phyloP scores from a whole-genome alignment of 2,329 filamentous ascomycete genomes.

The Lecanicillium sp. region DNA sequence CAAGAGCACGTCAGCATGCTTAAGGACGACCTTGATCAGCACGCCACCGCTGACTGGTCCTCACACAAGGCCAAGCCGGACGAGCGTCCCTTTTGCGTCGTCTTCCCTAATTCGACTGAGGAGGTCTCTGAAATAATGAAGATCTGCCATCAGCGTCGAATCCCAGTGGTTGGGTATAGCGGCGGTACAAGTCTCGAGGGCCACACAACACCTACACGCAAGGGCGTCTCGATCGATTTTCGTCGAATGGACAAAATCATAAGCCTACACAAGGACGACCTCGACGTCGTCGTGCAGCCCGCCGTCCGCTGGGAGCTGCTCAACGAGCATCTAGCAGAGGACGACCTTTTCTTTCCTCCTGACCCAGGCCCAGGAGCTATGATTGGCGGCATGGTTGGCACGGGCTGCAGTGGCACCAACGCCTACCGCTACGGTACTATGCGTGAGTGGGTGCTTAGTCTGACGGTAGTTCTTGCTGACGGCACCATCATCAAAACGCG shows the following conservation, averaged over 20 bases:
- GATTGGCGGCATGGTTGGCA: constrained; percentile 86
- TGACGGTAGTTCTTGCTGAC: constrained; percentile 86
- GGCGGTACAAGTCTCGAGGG: constrained; percentile 88
- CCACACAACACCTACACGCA: constrained; percentile 75
- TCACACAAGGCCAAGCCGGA: constrained; percentile 45
- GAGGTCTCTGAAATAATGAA: constrained; percentile 86
- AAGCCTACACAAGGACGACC: constrained; percentile 67
- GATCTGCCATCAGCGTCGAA: constrained; percentile 71
- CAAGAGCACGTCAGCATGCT: constrained; percentile 59
- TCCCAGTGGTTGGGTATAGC: constrained; percentile 82
- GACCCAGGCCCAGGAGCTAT: constrained; percentile 90
- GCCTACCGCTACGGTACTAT: constrained; percentile 91
- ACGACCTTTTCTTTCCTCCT: constrained; percentile 84
- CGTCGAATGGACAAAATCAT: constrained; percentile 77
- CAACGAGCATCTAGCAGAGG: constrained; percentile 67
- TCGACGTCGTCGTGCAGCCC: constrained; percentile 72
- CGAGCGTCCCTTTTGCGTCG: constrained; percentile 59
- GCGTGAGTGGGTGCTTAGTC: constrained; percentile 83
- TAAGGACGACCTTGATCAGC: constrained; percentile 47
- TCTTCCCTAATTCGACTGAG: constrained; percentile 72
- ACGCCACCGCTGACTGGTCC: constrained; percentile 59
- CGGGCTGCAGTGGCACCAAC: constrained; percentile 72
- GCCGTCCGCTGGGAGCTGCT: constrained; percentile 82
- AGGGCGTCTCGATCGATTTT: constrained; percentile 84
- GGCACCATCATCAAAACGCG: constrained; percentile 86